Base-by-base conservation (phyloP, 2,329 filamentous ascomycete species). In the Mycocentrospora acerina region DNA sequence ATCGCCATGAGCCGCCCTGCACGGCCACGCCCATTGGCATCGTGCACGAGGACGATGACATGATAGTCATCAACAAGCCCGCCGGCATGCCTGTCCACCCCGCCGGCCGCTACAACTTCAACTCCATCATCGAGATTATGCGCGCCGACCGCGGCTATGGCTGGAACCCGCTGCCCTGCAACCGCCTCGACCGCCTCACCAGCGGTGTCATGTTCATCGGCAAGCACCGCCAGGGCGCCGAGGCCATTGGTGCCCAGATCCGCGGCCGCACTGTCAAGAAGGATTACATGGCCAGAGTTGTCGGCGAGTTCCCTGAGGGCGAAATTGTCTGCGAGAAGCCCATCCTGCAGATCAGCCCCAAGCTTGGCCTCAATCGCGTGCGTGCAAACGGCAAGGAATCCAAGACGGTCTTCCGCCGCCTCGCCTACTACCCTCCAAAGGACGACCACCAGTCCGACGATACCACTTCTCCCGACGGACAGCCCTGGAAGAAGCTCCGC, bases 171-270 rank as follows among this genome's bases (percentile, higher is more conserved):
- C 66, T 82, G 38, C 82, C 93, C 0, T 97, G 91, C 71, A 95
- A 98, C 60, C 78, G 93, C n/a, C 80, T 98, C 18, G 93, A 98
- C 64, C 78, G 93, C 35, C 72, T 98, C 56, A 98, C 93, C 0
- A 95, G 89, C 55, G 93, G 93, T 32, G 87, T 98, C 63, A 97
- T 98, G 91, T 98, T 98, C 67, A 83, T 98, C 55, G 93, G 86
- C 18, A 98, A 98, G 71, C 83, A 88, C 48, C 77, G 83, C 25
- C 80, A 82, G 57, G 88, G 87, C 0, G 91, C 93, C 1, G 88
- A 91, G 49, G 75, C 76, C 22, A 78, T 98, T 52, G 82, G 84
- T 37, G 71, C 77, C 28, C 86, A 95, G 66, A 88, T 98, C 42
- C 80, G 82, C 51, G 79, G 79, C 4, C 79, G 93, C 24, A 91